Conservation (phyloP, 805 yeast genomes). For the Metschnikowia bowlesiae region DNA sequence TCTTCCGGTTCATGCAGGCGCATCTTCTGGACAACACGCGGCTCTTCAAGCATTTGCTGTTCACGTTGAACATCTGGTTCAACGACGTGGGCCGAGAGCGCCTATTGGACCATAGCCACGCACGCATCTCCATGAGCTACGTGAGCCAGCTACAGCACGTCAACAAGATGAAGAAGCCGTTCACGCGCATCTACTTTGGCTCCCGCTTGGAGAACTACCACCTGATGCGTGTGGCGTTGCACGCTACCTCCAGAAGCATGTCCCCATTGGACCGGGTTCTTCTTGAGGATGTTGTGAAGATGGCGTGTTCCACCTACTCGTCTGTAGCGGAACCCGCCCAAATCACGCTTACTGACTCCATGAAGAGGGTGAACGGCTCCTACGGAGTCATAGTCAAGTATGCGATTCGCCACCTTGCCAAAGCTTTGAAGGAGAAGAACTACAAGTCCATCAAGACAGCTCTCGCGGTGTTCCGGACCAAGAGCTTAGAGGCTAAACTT, state of each 20-base stretch:
- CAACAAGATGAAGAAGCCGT: slow-evolving; percentile 60
- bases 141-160: slow-evolving; percentile 59
- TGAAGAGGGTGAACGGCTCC: slow-evolving; percentile 66
- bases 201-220: slow-evolving; percentile 71
- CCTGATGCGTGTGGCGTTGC: slow-evolving; percentile 64
- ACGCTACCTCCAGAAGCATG: slow-evolving; percentile 69
- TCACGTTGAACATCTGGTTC: slow-evolving; percentile 70
- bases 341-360: slow-evolving; percentile 57
- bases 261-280: slow-evolving; percentile 59
- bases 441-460: slow-evolving; percentile 60
- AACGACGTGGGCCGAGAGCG: slow-evolving; percentile 76
- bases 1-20: slow-evolving; percentile 44
- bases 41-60: slow-evolving; percentile 55
- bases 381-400: slow-evolving; percentile 50
- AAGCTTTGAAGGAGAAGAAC: slow-evolving; percentile 47
- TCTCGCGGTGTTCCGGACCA: slow-evolving; percentile 51
- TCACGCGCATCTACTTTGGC: slow-evolving; percentile 74
- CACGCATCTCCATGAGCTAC: slow-evolving; percentile 51
- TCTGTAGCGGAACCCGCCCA: slow-evolving; percentile 71
- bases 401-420: slow-evolving; percentile 46
- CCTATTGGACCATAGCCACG: slow-evolving; percentile 52
- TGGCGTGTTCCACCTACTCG: slow-evolving; percentile 67
- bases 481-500: slow-evolving; percentile 54
- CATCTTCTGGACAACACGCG: slow-evolving; percentile 61
- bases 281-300: slow-evolving; percentile 57